Base-by-base conservation (phyloP, 495 filamentous ascomycete species). In the Echria macrotheca region DNA sequence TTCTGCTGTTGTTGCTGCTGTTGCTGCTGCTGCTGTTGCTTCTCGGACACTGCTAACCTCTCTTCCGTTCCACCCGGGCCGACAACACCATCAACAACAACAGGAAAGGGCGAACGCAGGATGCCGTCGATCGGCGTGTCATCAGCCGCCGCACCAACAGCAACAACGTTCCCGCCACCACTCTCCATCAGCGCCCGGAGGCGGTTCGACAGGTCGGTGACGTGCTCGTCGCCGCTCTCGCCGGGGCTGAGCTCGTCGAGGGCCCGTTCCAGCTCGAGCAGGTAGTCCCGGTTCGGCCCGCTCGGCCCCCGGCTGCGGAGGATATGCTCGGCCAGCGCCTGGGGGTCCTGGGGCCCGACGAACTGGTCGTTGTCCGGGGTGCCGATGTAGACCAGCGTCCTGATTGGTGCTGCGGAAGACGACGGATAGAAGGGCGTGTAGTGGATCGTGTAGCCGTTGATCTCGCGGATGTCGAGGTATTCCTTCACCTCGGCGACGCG, bases 321-420 rank as follows among this genome's bases (percentile, higher is more conserved):
- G 54, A 99, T 96, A 61, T 91, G 87, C 66, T 83, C 77, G 31
- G 93, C 94, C 41, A 99, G 81, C 41, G 75, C 71, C 59, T 91
- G 78, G 5, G 86, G 89, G 35, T 91, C 80, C 53, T 93, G 89
- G 6, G 77, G 81, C 0, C 86, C 87, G 29, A 90, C 72, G 64
- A 99, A 99, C 60, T 97, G 94, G 40, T 91, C 88, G 58, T 99
- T 99, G 12, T 79, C 77, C 0, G 94, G 94, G 2, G 91, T 87
- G 9, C 94, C 94, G 62, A 99, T 97, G 64, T 99, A 99, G 0
- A 97, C 88, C 53, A 96, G 61, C 4, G 79, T 76, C 28, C 46
- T 65, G 41, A 76, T 74, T 52, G 61, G 56, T 21, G 18, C 47
- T 37, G 26, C 23, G 59, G 64, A 69, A 45, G 72, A 59, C 10